Conservation (phyloP, 2,329 filamentous ascomycete genomes). For the Penicillium sp. region DNA sequence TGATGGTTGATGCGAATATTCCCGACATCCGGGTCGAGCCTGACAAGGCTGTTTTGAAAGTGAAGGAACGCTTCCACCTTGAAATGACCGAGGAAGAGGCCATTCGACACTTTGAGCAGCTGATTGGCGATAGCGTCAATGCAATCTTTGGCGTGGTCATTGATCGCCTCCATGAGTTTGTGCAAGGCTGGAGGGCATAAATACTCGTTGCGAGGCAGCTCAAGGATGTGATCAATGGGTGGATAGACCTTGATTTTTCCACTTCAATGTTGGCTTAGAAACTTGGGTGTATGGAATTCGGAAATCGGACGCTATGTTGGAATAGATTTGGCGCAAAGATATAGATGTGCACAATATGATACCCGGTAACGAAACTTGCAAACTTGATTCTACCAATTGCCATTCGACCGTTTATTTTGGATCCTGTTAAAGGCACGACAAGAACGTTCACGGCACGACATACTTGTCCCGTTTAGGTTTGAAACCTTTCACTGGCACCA, state of each 20-base stretch:
- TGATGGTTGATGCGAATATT: slow-evolving; percentile 98
- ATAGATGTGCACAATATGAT: slow-evolving; percentile 23
- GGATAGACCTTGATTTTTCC: background rate
- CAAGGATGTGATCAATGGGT: background rate
- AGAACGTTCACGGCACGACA: no score
- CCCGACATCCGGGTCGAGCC: slow-evolving; percentile 92
- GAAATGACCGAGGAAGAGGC: slow-evolving; percentile 93
- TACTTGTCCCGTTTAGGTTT: no score
- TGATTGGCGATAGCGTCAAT: slow-evolving; percentile 90
- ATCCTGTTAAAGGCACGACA: no score
- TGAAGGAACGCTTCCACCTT: slow-evolving; percentile 91
- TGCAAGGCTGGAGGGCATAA: slow-evolving; percentile 84
- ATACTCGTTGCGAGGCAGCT: background rate
- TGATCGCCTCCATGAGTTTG: slow-evolving; percentile 90
- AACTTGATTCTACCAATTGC: slow-evolving; percentile 2
- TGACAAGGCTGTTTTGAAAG: slow-evolving; percentile 92
- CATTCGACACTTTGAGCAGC: slow-evolving; percentile 80
- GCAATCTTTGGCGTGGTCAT: slow-evolving; percentile 93
- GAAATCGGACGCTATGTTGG: background rate
- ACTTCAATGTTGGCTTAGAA: background rate
- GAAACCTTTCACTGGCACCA: background rate
- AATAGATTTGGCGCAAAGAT: slow-evolving; percentile 14
- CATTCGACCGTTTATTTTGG: background rate
- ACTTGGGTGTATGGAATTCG: background rate
- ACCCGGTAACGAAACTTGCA: slow-evolving; percentile 9